Conservation (phyloP, 495 filamentous ascomycete species). For the Annulohypoxylon nitens region DNA sequence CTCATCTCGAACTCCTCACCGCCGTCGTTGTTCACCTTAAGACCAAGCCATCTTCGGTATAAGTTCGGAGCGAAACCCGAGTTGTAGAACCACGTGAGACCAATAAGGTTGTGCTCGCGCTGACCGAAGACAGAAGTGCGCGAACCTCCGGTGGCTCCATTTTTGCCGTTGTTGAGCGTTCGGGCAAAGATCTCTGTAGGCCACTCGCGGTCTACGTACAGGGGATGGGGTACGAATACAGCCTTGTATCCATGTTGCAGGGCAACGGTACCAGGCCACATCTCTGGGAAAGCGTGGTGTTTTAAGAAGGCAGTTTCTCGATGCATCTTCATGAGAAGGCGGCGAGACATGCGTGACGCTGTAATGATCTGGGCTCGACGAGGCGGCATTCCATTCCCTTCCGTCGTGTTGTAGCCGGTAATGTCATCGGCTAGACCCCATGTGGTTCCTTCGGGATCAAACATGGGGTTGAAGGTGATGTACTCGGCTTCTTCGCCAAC, state of each 20-base stretch:
- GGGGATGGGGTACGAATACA: conserved; percentile 91
- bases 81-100: conserved; percentile 96
- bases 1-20: conserved; percentile 84
- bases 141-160: conserved; percentile 80
- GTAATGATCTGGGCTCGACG: conserved; percentile 92
- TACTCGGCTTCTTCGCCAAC: conserved; percentile 93
- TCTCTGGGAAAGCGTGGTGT: conserved; percentile 94
- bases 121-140: conserved; percentile 84
- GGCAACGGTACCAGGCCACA: conserved; percentile 90
- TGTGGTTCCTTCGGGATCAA: conserved; percentile 87
- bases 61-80: conserved; percentile 85
- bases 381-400: conserved; percentile 70
- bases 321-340: conserved; percentile 90
- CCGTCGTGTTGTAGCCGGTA: conserved; percentile 84
- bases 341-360: conserved; percentile 82
- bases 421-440: conserved; percentile 91
- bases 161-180: conserved; percentile 86
- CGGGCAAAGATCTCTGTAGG: conserved; percentile 81
- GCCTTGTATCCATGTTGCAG: conserved; percentile 96
- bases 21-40: conserved; percentile 85
- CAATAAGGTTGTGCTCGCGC: conserved; percentile 88
- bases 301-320: conserved; percentile 81
- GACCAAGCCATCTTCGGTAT: conserved; percentile 89
- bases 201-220: conserved; percentile 93
- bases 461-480: conserved; percentile 93